These are phyloP conservation scores for Penicillium brasilianum DNA, from an alignment of 2,329 filamentous ascomycete species.

Conservation along the genomic window DNA sequence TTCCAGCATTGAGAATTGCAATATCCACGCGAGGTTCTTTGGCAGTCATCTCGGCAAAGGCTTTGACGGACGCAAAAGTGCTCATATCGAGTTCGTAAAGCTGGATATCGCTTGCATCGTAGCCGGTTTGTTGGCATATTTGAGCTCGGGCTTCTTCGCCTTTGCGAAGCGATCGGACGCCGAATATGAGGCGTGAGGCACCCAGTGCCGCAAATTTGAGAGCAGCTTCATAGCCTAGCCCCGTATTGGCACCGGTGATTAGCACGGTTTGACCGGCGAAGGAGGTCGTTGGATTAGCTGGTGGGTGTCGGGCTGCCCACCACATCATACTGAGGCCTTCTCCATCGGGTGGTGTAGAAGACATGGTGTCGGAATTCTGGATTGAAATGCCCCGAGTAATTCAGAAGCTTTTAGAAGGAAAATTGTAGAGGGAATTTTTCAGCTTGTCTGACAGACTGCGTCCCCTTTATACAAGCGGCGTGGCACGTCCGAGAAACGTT, in stretches of 20 bases:
- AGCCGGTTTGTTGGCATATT: slow-evolving; percentile 10
- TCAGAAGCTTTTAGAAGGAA: background rate
- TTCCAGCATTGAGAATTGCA: background rate
- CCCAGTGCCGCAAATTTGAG: background rate
- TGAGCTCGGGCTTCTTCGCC: slow-evolving; percentile 8
- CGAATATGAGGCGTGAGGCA: slow-evolving; percentile 4
- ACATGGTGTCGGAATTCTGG: background rate
- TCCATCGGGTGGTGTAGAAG: background rate
- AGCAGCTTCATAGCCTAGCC: background rate
- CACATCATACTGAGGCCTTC: slow-evolving; percentile 12
- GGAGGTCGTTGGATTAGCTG: slow-evolving; percentile 10
- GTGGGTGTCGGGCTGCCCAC: slow-evolving; percentile 12
- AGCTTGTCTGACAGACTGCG: background rate
- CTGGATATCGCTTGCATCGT: slow-evolving; percentile 4
- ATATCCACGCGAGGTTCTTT: slow-evolving; percentile 1
- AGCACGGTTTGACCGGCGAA: slow-evolving; percentile 13
- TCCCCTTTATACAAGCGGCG: background rate
- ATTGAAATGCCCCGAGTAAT: background rate
- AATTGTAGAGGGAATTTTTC: no score
- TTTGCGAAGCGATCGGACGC: slow-evolving; percentile 8
- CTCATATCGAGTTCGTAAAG: slow-evolving; percentile 14
- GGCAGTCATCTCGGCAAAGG: background rate
- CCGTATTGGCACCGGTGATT: background rate
- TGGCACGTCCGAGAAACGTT: background rate
- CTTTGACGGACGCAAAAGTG: slow-evolving; percentile 9